phyloP scores from a whole-genome alignment of 352 stramenopile genomes.

The Phytophthora idaei region DNA sequence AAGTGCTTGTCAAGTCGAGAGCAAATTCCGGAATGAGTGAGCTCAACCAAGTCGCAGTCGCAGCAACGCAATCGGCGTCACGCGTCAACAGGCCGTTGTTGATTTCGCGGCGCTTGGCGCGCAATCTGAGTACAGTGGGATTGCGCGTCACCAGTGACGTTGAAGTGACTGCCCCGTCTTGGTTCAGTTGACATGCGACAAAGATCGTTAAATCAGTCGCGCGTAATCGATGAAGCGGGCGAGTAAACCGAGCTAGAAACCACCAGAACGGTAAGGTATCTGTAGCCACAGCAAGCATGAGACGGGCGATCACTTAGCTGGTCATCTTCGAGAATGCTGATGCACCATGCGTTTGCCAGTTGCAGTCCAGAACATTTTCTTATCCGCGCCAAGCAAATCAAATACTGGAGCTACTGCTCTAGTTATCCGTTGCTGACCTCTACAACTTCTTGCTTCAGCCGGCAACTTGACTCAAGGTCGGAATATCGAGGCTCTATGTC shows the following conservation, averaged over 20 bases:
- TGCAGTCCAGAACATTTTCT: no score
- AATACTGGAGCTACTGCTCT: no score
- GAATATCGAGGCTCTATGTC: neutral
- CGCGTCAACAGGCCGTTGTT: conserved; percentile 20
- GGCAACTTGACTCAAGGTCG: no score
- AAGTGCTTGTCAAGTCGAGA: conserved; percentile 19
- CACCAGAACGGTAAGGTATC: neutral
- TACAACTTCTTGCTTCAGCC: no score
- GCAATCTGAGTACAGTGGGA: conserved; percentile 11
- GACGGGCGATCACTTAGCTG: neutral
- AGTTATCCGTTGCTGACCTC: no score
- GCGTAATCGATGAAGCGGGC: neutral
- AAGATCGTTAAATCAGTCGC: conserved; percentile 3
- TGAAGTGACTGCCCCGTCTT: conserved; percentile 17
- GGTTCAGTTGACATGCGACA: conserved; percentile 21
- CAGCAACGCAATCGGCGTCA: conserved; percentile 3
- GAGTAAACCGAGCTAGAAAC: neutral
- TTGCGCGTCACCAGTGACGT: conserved; percentile 25
- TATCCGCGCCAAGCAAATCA: no score
- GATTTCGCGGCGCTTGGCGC: conserved; percentile 28
- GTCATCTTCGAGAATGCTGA: no score
- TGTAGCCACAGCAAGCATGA: neutral
- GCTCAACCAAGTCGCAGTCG: neutral
- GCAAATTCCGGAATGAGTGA: conserved; percentile 36
- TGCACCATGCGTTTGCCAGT: no score